Conservation (phyloP, 108 stramenopile genomes). For the Nitzschia inconspicua region DNA sequence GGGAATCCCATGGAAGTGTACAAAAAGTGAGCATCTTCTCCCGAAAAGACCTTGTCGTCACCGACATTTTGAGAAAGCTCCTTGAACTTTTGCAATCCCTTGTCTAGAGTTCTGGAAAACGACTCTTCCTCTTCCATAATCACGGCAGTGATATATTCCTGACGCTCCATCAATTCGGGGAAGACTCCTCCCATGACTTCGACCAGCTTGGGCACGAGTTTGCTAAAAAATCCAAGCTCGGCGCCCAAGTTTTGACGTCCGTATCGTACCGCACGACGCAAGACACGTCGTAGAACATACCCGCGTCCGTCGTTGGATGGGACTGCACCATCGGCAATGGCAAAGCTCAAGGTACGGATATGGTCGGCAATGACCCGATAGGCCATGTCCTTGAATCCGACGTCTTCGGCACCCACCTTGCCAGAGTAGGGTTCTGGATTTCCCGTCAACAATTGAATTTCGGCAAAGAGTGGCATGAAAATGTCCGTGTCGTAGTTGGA, state of each 20-base stretch:
- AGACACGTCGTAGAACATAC: slow-evolving; percentile 93
- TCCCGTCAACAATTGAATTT: slow-evolving; percentile 83
- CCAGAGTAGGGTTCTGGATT: slow-evolving; percentile 83
- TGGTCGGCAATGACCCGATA: slow-evolving; percentile 99
- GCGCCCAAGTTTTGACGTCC: slow-evolving; percentile 93
- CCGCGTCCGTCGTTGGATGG: slow-evolving; percentile 98
- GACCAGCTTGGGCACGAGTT: slow-evolving; percentile 85
- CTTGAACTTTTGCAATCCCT: slow-evolving; percentile 91
- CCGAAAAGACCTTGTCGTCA: slow-evolving; percentile 76
- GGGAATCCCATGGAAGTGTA: slow-evolving; percentile 99
- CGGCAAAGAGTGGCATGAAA: slow-evolving; percentile 94
- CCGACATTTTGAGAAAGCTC: slow-evolving; percentile 72
- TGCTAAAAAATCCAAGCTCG: slow-evolving; percentile 93
- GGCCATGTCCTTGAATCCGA: slow-evolving; percentile 94
- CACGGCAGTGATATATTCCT: slow-evolving; percentile 75
- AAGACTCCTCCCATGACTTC: slow-evolving; percentile 88
- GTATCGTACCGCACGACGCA: slow-evolving; percentile 96
- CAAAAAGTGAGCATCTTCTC: slow-evolving; percentile 91
- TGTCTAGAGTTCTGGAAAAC: slow-evolving; percentile 95
- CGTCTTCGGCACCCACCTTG: slow-evolving; percentile 86
- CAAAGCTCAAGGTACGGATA: slow-evolving; percentile 94
- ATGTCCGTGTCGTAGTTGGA: slow-evolving; percentile 99
- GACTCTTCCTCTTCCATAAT: slow-evolving; percentile 94
- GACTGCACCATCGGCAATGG: slow-evolving; percentile 98
- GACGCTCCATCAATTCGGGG: slow-evolving; percentile 87